Evolutionary conservation across 345 rosid genomes (phyloP).

Genomic region (Salix udensis): DNA sequence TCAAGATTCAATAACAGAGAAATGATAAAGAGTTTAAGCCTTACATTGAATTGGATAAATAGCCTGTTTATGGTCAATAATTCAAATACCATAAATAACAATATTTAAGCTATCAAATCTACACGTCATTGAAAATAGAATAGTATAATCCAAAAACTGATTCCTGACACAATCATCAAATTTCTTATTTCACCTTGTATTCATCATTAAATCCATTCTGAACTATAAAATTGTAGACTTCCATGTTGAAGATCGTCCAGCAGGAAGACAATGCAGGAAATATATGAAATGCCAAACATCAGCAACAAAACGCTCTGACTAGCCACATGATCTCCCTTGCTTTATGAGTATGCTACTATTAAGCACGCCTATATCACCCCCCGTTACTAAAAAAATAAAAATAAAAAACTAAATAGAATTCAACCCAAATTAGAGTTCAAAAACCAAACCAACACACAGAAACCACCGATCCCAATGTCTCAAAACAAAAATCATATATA

Average conservation of each 20-base stretch:
- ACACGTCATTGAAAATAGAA: too few species aligned
- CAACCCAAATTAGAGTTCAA: background rate
- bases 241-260: background rate
- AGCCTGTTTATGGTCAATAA: background rate
- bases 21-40: background rate
- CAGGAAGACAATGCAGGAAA: too few species aligned
- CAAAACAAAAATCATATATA: background rate
- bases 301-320: too few species aligned
- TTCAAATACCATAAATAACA: background rate
- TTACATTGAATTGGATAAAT: background rate
- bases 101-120: background rate
- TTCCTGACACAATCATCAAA: too few species aligned
- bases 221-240: background rate
- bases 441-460: background rate
- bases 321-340: background rate
- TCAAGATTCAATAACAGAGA: too few species aligned
- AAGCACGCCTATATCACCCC: too few species aligned
- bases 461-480: background rate
- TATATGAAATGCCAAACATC: too few species aligned
- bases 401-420: background rate
- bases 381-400: background rate
- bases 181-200: background rate
- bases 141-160: too few species aligned
- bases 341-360: background rate
- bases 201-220: background rate